phyloP scores from a whole-genome alignment of 108 stramenopile species.

The Chaetoceros tenuissimus region DNA sequence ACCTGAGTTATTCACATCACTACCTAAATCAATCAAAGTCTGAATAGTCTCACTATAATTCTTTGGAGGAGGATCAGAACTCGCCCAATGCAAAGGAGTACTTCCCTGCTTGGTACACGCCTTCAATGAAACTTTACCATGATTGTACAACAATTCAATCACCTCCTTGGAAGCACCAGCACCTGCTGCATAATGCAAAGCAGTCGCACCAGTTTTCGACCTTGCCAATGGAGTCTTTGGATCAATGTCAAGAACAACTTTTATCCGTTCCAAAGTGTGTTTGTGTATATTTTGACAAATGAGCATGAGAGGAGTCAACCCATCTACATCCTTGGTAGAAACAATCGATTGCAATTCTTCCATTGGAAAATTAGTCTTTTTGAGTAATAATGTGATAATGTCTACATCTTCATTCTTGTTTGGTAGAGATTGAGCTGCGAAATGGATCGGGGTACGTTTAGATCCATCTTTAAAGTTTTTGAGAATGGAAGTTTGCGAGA shows the following conservation, averaged over 20 bases:
- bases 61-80: constrained; percentile 1
- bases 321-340: constrained; percentile 14
- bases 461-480: constrained; percentile 16
- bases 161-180: constrained; percentile 14
- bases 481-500: constrained; percentile 5
- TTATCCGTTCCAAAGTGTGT: background rate
- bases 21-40: constrained; percentile 20
- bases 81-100: constrained; percentile 32
- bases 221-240: constrained; percentile 5
- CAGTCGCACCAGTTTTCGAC: constrained; percentile 27
- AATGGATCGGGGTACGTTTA: constrained; percentile 21
- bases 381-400: background rate
- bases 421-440: constrained; percentile 11
- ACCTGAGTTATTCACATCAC: constrained; percentile 7
- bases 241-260: constrained; percentile 1
- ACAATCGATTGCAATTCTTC: background rate
- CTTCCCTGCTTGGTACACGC: constrained; percentile 17
- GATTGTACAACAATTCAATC: constrained; percentile 8
- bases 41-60: constrained; percentile 13
- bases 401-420: constrained; percentile 11
- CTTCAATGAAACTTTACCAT: constrained; percentile 8
- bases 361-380: constrained; percentile 2
- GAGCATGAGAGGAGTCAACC: constrained; percentile 29
- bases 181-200: constrained; percentile 28
- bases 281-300: constrained; percentile 5